Percentiles rank a stretch among this genome's conserved stretches.
phyloP scores from a whole-genome alignment of 495 filamentous ascomycete genomes.

The Delitschia confertaspora region DNA sequence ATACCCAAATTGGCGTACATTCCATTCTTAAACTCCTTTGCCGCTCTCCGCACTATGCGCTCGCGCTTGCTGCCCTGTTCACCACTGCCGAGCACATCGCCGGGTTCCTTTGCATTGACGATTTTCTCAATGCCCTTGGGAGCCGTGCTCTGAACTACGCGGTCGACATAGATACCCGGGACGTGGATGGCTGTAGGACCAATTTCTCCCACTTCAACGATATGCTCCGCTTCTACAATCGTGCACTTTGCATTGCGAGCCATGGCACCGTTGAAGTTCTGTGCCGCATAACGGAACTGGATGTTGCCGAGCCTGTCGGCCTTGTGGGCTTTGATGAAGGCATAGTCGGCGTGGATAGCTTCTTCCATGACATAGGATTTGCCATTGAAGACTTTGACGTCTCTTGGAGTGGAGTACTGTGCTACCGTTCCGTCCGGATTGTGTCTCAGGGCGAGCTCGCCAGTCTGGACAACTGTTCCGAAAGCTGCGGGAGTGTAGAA shows the following conservation, averaged over 20 bases:
- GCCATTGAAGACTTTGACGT: slow-evolving; percentile 52
- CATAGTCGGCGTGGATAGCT: slow-evolving; percentile 54
- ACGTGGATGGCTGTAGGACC: slow-evolving; percentile 51
- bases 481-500: slow-evolving; percentile 59
- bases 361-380: slow-evolving; percentile 54
- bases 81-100: slow-evolving; percentile 27
- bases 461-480: slow-evolving; percentile 52
- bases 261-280: slow-evolving; percentile 54
- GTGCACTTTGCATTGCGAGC: slow-evolving; percentile 48
- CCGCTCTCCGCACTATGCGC: slow-evolving; percentile 51
- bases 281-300: slow-evolving; percentile 44
- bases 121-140: slow-evolving; percentile 48
- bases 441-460: slow-evolving; percentile 49
- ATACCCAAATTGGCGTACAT: slow-evolving; percentile 62
- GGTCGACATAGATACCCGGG: slow-evolving; percentile 55
- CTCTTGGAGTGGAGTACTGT: slow-evolving; percentile 46
- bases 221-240: slow-evolving; percentile 62
- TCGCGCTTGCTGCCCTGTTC: slow-evolving; percentile 40
- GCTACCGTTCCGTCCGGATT: slow-evolving; percentile 45
- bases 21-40: slow-evolving; percentile 54
- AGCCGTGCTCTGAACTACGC: slow-evolving; percentile 50
- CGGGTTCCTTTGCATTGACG: slow-evolving; percentile 39
- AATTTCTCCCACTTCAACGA: slow-evolving; percentile 52
- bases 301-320: slow-evolving; percentile 57
- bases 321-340: slow-evolving; percentile 55